Conservation (phyloP, 2,329 filamentous ascomycete genomes). For the Xylaria arbuscula region DNA sequence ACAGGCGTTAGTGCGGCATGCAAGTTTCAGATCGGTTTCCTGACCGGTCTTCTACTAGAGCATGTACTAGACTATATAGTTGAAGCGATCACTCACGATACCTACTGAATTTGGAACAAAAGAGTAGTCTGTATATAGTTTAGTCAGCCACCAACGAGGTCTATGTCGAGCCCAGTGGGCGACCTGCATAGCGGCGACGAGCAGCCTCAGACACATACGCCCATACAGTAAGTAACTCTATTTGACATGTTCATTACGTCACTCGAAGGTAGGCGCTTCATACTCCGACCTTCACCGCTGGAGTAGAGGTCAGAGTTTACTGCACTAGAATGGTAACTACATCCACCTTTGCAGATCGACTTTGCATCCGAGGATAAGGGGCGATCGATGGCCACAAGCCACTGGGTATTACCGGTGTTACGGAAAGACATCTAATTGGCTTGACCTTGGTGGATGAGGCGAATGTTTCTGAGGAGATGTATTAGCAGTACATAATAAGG, state of each 20-base stretch:
- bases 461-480: neutral
- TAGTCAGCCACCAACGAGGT: neutral
- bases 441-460: neutral
- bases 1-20: neutral
- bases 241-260: neutral
- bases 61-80: neutral
- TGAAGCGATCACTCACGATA: neutral
- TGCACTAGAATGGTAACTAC: neutral
- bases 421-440: neutral
- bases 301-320: neutral
- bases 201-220: neutral
- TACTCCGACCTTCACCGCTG: neutral
- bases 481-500: neutral
- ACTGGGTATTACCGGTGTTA: neutral
- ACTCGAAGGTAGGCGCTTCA: neutral
- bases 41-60: neutral
- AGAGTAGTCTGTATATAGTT: neutral
- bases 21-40: neutral
- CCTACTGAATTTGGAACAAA: too few relatives aligned
- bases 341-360: neutral
- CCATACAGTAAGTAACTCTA: neutral
- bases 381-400: neutral
- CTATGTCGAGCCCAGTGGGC: neutral
- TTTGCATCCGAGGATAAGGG: too few relatives aligned
- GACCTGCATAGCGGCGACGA: neutral